Percentiles rank a stretch among this genome's conserved stretches.
Evolutionary conservation across 208 protist species (phyloP).

Genomic region (Kentomonas sorsogonicus): DNA sequence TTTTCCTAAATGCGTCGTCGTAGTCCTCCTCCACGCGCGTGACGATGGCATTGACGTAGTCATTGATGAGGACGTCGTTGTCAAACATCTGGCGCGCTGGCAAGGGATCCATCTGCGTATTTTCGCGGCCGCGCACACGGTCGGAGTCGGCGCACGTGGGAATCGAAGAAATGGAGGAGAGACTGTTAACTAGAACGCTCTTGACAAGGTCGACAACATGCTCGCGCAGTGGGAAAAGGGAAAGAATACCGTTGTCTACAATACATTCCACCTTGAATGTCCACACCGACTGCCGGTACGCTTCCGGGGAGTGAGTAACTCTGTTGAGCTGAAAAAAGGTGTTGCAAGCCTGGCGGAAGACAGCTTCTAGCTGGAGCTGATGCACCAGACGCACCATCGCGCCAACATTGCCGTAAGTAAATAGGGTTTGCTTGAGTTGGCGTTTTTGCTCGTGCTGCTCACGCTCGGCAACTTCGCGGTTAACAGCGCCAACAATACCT

Average conservation of each 20-base stretch:
- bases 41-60: no score
- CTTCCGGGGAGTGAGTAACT: conserved; percentile 27
- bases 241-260: conserved; percentile 30
- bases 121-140: no score
- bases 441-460: conserved; percentile 54
- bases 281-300: conserved; percentile 36
- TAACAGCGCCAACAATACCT: conserved; percentile 61
- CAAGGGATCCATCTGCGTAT: no score
- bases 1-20: conserved; percentile 15
- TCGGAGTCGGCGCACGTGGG: conserved; percentile 23
- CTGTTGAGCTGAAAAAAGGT: conserved; percentile 57
- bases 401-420: conserved; percentile 75
- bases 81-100: no score
- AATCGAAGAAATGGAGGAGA: conserved; percentile 13
- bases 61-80: no score
- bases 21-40: conserved; percentile 26
- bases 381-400: conserved; percentile 73
- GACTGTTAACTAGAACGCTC: conserved; percentile 33
- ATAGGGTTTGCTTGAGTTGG: conserved; percentile 73
- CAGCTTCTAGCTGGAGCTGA: conserved; percentile 64
- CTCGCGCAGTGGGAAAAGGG: conserved; percentile 43
- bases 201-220: conserved; percentile 25
- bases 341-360: conserved; percentile 58
- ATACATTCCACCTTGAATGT: conserved; percentile 70
- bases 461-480: conserved; percentile 72